Base-by-base conservation (phyloP, 495 filamentous ascomycete genomes). In the Talaromyces liani region DNA sequence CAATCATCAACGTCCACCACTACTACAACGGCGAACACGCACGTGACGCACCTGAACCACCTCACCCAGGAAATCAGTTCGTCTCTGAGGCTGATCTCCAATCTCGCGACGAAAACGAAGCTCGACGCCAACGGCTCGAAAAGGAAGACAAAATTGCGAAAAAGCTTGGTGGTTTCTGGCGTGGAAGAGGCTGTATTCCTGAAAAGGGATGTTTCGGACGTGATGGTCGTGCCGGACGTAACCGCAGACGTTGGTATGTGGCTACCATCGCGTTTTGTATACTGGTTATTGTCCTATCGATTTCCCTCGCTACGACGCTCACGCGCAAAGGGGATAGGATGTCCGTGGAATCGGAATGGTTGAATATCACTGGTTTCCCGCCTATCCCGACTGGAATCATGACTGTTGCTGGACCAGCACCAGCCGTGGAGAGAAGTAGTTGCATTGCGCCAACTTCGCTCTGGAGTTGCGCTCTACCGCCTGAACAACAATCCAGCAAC, bases 361-460 rank as follows among this genome's bases (percentile, higher is more conserved):
- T 95, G 34, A 96, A 95, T 68, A 71, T 96, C 27, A 95, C 92
- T 1, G 86, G 86, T 27, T 96, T 89, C 65, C 92, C 92, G 36
- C 88, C 92, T 0, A 91, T 97, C 63, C 90, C 89, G 8, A 92
- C 89, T 0, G 92, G 92, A 1, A 79, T 95, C 60, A 79, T 86
- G 31, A 95, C 92, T 0, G 81, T 97, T 29, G 81, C 86, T 2
- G 86, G 84, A 2, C 82, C 91, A 2, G 81, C 87, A 36, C 77
- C 85, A 39, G 77, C 82, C 1, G 69, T 77, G 1, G 74, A 83
- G 12, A 80, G 80, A 20, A 83, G 85, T 3, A 84, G 80, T 4
- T 97, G 92, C 65, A 84, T 92, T 25, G 74, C 75, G 2, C 88
- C 90, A 5, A 70, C 83, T 0, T 88, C 87, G 0, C 71, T 92